Evolutionary conservation across 2,329 filamentous ascomycete species (phyloP), one percentile per base, ranked within the genome.

Genomic region (Furcasterigmium sp.): DNA sequence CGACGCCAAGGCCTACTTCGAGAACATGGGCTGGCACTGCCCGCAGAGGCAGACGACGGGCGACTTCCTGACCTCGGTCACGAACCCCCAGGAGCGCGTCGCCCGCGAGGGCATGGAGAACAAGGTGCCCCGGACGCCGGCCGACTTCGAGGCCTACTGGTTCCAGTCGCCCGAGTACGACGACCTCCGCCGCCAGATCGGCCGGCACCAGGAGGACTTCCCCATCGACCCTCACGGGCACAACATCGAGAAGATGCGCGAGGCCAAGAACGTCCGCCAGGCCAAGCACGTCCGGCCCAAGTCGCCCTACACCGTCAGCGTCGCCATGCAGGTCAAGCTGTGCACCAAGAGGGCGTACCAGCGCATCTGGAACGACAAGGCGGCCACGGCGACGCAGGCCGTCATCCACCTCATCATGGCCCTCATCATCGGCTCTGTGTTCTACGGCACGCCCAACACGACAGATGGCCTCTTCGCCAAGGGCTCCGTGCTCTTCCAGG

Each of bases 21-120:
- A 81, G 52, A 64, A 73, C 11, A 78, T 85, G 61, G 86, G 86
- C 32, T 91, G 79, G 72, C 58, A 74, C 26, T 87, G 84, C 51
- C 82, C 82, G 0, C 60, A 72, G 3, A 73, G 84, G 3, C 82
- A 87, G 56, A 87, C 82, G 0, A 83, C 78, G 0, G 80, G 75
- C 2, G 84, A 87, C 53, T 87, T 87, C 54, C 64, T 87, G 10
- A 87, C 84, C 0, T 80, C 79, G 0, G 67, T 87, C 20, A 87
- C 84, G 0, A 84, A 82, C 51, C 79, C 81, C 0, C 58, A 64
- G 1, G 83, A 87, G 59, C 72, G 84, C 23, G 63, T 65, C 37
- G 61, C 75, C 0, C 68, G 69, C 2, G 53, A 69, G 7, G 84
- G 84, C 0, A 82, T 76, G 61, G 80, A 86, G 52, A 61, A 69